Evolutionary conservation across 2,329 filamentous ascomycete genomes (phyloP).

Genomic region (Neoarthrinium moseri): DNA sequence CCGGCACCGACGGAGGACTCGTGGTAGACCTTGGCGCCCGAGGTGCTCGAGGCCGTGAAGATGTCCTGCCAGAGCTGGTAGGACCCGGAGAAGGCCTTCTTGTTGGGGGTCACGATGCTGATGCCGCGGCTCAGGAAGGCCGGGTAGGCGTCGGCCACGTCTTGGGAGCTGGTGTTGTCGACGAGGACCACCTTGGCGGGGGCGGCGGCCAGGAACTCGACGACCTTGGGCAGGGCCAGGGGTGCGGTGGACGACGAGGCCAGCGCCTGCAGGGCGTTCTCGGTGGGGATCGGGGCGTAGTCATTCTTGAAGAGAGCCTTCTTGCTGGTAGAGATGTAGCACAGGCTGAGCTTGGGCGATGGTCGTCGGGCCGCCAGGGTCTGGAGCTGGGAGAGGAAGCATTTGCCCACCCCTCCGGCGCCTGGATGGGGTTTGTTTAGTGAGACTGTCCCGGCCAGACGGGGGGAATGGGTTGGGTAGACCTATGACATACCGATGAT

Average conservation of each 20-base stretch:
- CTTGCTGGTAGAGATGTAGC: constrained; percentile 83
- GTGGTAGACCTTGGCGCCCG: constrained; percentile 85
- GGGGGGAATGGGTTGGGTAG: too few species aligned
- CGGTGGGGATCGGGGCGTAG: constrained; percentile 66
- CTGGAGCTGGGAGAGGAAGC: constrained; percentile 82
- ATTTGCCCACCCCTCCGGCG: constrained; percentile 88
- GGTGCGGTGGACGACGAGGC: constrained; percentile 63
- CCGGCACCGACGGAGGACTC: constrained; percentile 94
- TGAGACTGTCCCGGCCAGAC: too few species aligned
- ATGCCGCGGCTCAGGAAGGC: constrained; percentile 77
- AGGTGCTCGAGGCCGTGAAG: constrained; percentile 68
- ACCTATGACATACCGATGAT: constrained; percentile 37
- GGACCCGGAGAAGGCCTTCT: constrained; percentile 90
- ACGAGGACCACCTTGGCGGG: constrained; percentile 80
- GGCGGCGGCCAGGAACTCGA: constrained; percentile 74
- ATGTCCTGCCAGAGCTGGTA: constrained; percentile 85
- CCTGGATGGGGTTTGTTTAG: constrained; percentile 51
- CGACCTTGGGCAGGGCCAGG: constrained; percentile 66
- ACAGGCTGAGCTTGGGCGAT: constrained; percentile 69
- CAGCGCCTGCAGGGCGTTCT: constrained; percentile 61
- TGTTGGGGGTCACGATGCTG: constrained; percentile 94
- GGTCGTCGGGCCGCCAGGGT: constrained; percentile 64
- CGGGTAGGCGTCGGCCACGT: constrained; percentile 81
- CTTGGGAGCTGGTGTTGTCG: constrained; percentile 93
- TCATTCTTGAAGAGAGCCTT: constrained; percentile 75